These are phyloP conservation scores for Halenospora varia DNA, from an alignment of 495 filamentous ascomycete genomes.

Conservation along the genomic window DNA sequence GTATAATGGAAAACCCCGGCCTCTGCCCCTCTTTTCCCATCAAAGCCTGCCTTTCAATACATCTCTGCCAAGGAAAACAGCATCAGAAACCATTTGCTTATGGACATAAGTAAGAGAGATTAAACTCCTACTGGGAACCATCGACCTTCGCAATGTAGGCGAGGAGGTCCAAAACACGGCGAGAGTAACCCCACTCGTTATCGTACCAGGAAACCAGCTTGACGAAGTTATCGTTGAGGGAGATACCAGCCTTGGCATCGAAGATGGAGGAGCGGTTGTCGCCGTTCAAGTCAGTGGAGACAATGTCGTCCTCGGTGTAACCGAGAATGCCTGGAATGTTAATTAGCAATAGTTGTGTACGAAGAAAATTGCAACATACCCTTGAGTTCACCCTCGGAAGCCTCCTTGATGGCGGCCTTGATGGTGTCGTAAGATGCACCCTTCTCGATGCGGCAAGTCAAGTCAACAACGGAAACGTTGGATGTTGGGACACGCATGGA, in stretches of 20 bases:
- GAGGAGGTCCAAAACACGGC: constrained; percentile 96
- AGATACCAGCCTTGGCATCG: constrained; percentile 98
- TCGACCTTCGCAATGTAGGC: constrained; percentile 91
- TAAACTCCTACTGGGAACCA: constrained; percentile 27
- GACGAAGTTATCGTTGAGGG: constrained; percentile 96
- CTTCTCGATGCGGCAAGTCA: constrained; percentile 94
- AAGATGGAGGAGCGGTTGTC: constrained; percentile 94
- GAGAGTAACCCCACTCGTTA: constrained; percentile 83
- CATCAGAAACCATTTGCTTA: constrained; percentile 19
- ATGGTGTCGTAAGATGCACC: constrained; percentile 85
- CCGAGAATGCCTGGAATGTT: constrained; percentile 67
- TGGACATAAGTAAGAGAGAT: constrained; percentile 7
- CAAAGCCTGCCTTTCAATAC: constrained; percentile 25
- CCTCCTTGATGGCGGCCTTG: constrained; percentile 87
- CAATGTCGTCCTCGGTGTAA: constrained; percentile 97
- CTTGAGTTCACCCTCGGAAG: constrained; percentile 78
- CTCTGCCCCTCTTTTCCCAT: constrained; percentile 6
- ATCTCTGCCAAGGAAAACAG: constrained; percentile 21
- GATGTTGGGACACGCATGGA: constrained; percentile 96
- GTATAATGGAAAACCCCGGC: not conserved
- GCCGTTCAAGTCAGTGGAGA: constrained; percentile 91
- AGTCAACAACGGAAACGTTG: constrained; percentile 98
- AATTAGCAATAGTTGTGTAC: constrained; percentile 25
- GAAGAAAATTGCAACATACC: constrained; percentile 48
- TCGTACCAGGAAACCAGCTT: constrained; percentile 99